Conservation (phyloP, 2,329 filamentous ascomycete genomes). For the Juglanconis sp. region DNA sequence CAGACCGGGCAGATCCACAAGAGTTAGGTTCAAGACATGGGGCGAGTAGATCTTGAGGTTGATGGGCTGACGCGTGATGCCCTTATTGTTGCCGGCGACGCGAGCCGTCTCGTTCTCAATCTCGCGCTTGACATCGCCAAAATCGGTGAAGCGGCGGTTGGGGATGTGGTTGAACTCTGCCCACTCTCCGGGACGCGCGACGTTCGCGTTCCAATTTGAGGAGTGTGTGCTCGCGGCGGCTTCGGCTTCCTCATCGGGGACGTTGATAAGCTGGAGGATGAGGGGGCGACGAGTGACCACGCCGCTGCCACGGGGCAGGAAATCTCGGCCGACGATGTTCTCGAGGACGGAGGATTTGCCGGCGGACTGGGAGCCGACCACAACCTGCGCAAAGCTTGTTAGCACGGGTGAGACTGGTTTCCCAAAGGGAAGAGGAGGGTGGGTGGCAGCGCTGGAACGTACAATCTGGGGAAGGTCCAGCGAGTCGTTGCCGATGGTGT, state of each 20-base stretch:
- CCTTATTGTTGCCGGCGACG: constrained; percentile 93
- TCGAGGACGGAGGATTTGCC: constrained; percentile 98
- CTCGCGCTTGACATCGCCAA: constrained; percentile 97
- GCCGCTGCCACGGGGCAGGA: constrained; percentile 90
- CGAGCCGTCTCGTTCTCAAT: constrained; percentile 94
- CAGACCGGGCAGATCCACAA: constrained; percentile 93
- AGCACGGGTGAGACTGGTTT: constrained; percentile 20
- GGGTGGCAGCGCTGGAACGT: constrained; percentile 35
- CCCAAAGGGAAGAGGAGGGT: not conserved
- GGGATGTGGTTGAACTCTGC: constrained; percentile 98
- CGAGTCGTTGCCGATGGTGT: constrained; percentile 98
- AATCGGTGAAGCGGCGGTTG: constrained; percentile 96
- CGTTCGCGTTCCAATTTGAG: constrained; percentile 48
- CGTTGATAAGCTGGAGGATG: constrained; percentile 97
- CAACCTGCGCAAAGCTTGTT: constrained; percentile 61
- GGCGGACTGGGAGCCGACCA: constrained; percentile 96
- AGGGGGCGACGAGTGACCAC: constrained; percentile 93
- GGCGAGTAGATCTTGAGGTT: constrained; percentile 98
- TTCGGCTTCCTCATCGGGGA: constrained; percentile 67
- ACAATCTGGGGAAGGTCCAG: constrained; percentile 98
- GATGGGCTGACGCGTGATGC: constrained; percentile 95
- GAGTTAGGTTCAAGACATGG: constrained; percentile 92
- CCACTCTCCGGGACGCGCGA: constrained; percentile 74
- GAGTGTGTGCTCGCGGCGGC: constrained; percentile 8
- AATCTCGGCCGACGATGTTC: constrained; percentile 97